phyloP scores from a whole-genome alignment of 2,329 filamentous ascomycete genomes.

The Talaromyces piceae region DNA sequence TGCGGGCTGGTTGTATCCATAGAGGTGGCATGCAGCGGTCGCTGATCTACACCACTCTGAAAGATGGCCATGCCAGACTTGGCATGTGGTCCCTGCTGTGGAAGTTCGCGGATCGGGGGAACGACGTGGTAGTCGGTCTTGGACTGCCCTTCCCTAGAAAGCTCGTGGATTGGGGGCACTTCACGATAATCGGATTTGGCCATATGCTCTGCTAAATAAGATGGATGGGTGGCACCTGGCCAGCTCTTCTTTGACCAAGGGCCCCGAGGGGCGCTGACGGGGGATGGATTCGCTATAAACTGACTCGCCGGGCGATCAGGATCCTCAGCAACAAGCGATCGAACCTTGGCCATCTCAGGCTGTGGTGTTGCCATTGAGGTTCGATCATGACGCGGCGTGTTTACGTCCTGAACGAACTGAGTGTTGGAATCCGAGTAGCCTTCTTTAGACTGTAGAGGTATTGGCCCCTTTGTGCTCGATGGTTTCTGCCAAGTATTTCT shows the following conservation, averaged over 20 bases:
- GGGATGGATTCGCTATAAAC: slow-evolving; percentile 36
- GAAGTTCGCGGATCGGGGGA: slow-evolving; percentile 34
- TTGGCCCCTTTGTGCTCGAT: slow-evolving; percentile 58
- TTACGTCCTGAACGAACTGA: slow-evolving; percentile 33
- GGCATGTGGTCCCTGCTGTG: slow-evolving; percentile 29
- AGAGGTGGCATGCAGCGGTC: slow-evolving; percentile 25
- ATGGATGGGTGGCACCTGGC: slow-evolving; percentile 28
- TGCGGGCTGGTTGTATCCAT: slow-evolving; percentile 36
- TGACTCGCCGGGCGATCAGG: slow-evolving; percentile 30
- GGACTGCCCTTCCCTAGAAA: slow-evolving; percentile 29
- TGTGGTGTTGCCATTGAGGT: slow-evolving; percentile 26
- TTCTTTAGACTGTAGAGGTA: slow-evolving; percentile 80
- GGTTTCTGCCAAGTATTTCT: slow-evolving; percentile 72
- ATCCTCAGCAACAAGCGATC: slow-evolving; percentile 42
- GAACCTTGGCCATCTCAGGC: slow-evolving; percentile 39
- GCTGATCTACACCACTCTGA: slow-evolving; percentile 30
- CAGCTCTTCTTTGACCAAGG: slow-evolving; percentile 36
- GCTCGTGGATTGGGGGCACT: slow-evolving; percentile 32
- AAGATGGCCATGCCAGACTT: slow-evolving; percentile 32
- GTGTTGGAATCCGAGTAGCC: slow-evolving; percentile 36
- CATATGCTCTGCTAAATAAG: slow-evolving; percentile 31
- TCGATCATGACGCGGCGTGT: slow-evolving; percentile 32
- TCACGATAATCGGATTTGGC: slow-evolving; percentile 35
- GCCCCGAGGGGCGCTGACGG: slow-evolving; percentile 23
- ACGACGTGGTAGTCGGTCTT: slow-evolving; percentile 36